Evolutionary conservation across 1,284 basidiomycete species (phyloP).

Genomic region (Rhodotorula sp.): DNA sequence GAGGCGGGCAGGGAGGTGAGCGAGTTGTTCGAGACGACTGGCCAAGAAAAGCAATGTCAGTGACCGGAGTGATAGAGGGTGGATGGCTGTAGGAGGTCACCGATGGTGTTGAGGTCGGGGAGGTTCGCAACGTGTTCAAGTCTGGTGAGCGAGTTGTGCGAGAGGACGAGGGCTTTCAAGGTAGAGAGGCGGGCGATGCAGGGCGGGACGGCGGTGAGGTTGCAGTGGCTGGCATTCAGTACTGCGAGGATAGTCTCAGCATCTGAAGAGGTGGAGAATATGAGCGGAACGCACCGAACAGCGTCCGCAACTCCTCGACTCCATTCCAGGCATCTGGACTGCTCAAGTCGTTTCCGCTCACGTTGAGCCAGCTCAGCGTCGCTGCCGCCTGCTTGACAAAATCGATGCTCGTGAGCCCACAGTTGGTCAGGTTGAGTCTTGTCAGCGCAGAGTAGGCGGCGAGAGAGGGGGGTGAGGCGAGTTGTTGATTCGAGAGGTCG

Average conservation of each 20-base stretch:
- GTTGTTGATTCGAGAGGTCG: slow-evolving; percentile 19
- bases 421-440: slow-evolving; percentile 34
- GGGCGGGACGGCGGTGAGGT: slow-evolving; percentile 25
- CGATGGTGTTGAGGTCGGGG: slow-evolving; percentile 36
- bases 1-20: slow-evolving; percentile 33
- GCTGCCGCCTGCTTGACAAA: slow-evolving; percentile 20
- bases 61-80: no score
- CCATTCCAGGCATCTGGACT: slow-evolving; percentile 26
- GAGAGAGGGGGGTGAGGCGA: slow-evolving; percentile 16
- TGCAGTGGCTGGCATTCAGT: slow-evolving; percentile 35
- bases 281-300: slow-evolving; percentile 28
- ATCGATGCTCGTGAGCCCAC: slow-evolving; percentile 15
- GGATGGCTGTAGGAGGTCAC: background rate
- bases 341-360: slow-evolving; percentile 32
- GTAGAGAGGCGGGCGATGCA: slow-evolving; percentile 27
- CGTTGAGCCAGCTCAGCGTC: slow-evolving; percentile 35
- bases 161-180: slow-evolving; percentile 40
- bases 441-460: slow-evolving; percentile 8
- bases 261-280: background rate
- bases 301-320: slow-evolving; percentile 22
- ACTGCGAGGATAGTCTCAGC: slow-evolving; percentile 18
- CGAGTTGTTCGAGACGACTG: slow-evolving; percentile 41
- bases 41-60: background rate
- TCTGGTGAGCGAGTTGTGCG: slow-evolving; percentile 34
- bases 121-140: slow-evolving; percentile 32